A percentile compares a stretch with the other conserved stretches of the same genome.
Conservation (phyloP, 2,329 filamentous ascomycete species). For the Aspergillus oerlinghausenensis region DNA sequence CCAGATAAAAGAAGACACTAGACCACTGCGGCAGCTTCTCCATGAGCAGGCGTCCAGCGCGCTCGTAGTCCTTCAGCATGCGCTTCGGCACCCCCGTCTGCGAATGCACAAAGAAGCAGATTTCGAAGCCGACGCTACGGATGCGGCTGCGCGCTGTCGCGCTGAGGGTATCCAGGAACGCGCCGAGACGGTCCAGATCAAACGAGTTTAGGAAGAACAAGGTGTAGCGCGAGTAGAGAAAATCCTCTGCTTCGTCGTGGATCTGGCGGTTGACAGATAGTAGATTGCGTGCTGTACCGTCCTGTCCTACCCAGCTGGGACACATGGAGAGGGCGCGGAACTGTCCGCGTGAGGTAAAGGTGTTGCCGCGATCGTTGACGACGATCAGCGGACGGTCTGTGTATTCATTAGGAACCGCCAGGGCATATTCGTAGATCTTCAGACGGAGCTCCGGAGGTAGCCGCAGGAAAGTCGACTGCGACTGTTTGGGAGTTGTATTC, state of each 20-base stretch:
- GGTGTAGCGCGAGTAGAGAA: constrained; percentile 31
- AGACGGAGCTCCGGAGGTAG: constrained; percentile 30
- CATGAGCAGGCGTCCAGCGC: constrained; percentile 20
- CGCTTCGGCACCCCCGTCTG: constrained; percentile 32
- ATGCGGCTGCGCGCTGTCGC: constrained; percentile 26
- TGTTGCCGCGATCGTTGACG: constrained; percentile 28
- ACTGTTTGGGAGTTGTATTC: constrained; percentile 3
- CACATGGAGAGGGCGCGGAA: constrained; percentile 31
- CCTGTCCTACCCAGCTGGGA: constrained; percentile 30
- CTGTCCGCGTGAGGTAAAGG: constrained; percentile 27
- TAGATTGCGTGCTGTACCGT: constrained; percentile 27
- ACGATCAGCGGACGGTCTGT: constrained; percentile 30
- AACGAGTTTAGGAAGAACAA: constrained; percentile 35
- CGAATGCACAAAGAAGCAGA: constrained; percentile 35
- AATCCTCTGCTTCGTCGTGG: constrained; percentile 32
- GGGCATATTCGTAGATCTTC: constrained; percentile 31
- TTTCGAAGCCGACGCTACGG: constrained; percentile 33
- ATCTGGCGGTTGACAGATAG: constrained; percentile 31
- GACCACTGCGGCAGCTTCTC: constrained; percentile 24
- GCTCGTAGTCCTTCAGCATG: constrained; percentile 26
- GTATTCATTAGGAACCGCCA: constrained; percentile 29
- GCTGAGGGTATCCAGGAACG: constrained; percentile 32
- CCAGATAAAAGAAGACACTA: constrained; percentile 29
- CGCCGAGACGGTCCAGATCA: constrained; percentile 24
- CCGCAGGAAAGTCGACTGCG: constrained; percentile 19